Base-by-base conservation (phyloP, 345 rosid genomes). In the Aethionema arabicum region DNA sequence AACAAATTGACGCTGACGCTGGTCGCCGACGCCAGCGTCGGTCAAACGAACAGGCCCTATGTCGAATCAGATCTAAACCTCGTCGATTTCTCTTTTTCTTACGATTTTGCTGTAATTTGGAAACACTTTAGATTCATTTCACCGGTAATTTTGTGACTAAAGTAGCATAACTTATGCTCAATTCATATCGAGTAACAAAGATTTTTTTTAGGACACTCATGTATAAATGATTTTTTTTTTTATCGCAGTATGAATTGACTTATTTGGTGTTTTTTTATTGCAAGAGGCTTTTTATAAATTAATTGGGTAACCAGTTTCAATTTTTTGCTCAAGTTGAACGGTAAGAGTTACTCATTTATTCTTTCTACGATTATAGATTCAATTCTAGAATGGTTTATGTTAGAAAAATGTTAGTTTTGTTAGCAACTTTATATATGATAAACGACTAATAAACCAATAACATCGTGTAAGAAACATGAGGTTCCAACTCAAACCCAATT, bases 271-370 rank as follows among this genome's bases (percentile, higher is more conserved):
- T n/a, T n/a, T n/a, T n/a, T n/a, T n/a, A n/a, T 39, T 78, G 64
- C 55, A 92, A 96, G 91, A 89, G 50, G 96, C 96, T 39, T 92
- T 89, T 74, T 77, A 35, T 56, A 85, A 89, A 59, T 92, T 92
- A 74, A 79, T 85, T 43, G 98, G 96, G 12, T 91, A 85, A 73
- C 93, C 93, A 6, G 96, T 89, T 56, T 76, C 86, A 15, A 67
- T 92, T 66, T 59, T 80, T 35, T 77, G 85, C 73, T 89, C 95
- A 10, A 92, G 98, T 69, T 79, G 95, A 62, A 92, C 96, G 45
- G 98, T 92, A 73, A 82, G 86, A 46, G 63, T 53, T 56, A 21
- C 41, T 6, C 37, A 31, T 61, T 6, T 12, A 16, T 52, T n/a
- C n/a, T n/a, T n/a, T n/a, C 33, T 30, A 12, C 13, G 8, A 5